Evolutionary conservation across 2,329 filamentous ascomycete species (phyloP), one percentile per base, ranked within the genome.

Genomic region (Aspergillus sp.): DNA sequence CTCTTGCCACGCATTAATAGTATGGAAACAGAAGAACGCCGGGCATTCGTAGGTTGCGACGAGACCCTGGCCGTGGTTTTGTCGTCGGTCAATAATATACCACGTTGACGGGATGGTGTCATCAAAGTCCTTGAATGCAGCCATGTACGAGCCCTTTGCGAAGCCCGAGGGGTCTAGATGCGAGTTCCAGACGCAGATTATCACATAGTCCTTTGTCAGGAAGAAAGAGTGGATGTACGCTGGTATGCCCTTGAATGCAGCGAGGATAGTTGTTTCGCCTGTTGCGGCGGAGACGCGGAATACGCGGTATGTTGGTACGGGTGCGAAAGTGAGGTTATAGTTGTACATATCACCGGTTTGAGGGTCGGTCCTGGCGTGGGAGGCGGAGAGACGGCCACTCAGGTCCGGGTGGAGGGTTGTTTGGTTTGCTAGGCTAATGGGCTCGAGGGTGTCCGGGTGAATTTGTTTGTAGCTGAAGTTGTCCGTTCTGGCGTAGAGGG

Each of bases 171-270:
- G 70, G 66, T 91, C 93, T 8, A 84, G 75, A 39, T 87, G 85
- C 0, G 87, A 81, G 15, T 85, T 85, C 65, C 89, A 92, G 1
- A 95, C 75, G 67, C 89, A 92, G 4, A 96, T 76, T 0, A 95
- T 76, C 2, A 93, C 84, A 66, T 88, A 89, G 64, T 86, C 84
- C 15, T 84, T 76, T 0, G 89, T 89, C 24, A 96, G 73, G 66
- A 91, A 91, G 65, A 93, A 82, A 8, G 90, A 93, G 75, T 96
- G 91, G n/a, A 96, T 84, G 66, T 95, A 96, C 0, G 89, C 87
- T 0, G 88, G 70, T 3, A 79, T 76, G 4, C 74, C 72, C 0
- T 75, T 72, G 58, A 95, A 83, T 0, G 83, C 86, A 3, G 90
- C 90, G 0, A 96, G 80, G 17, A 95, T 86, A 0, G 85, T 82